Evolutionary conservation across 371 early-diverging fungal species (phyloP).

Genomic region (Umbelopsis sp.): DNA sequence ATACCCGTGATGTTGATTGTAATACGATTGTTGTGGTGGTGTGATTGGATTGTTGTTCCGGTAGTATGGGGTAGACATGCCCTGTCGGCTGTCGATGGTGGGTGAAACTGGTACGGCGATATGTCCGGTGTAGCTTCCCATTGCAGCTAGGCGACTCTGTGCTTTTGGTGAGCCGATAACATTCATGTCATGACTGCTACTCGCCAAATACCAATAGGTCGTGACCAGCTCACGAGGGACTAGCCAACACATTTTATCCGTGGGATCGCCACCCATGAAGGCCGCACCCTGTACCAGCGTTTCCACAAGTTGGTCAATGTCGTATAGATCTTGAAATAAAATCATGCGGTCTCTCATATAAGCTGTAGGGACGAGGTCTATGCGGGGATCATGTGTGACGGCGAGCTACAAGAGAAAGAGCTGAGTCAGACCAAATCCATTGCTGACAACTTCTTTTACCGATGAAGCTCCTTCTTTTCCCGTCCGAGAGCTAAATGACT

Average conservation of each 20-base stretch:
- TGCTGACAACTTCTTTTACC: background rate
- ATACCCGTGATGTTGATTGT: background rate
- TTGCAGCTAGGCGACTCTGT: slow-evolving; percentile 4
- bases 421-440: slow-evolving; percentile 7
- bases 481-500: background rate
- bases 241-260: slow-evolving; percentile 23
- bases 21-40: slow-evolving; percentile 3
- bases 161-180: slow-evolving; percentile 10
- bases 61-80: background rate
- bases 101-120: slow-evolving; percentile 2
- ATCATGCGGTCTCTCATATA: slow-evolving; percentile 44
- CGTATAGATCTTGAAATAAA: slow-evolving; percentile 28
- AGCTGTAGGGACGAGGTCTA: slow-evolving; percentile 40
- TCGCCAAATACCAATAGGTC: slow-evolving; percentile 6
- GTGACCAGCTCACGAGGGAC: slow-evolving; percentile 10
- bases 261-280: slow-evolving; percentile 61
- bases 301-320: slow-evolving; percentile 10
- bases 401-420: slow-evolving; percentile 17
- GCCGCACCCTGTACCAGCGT: slow-evolving; percentile 34
- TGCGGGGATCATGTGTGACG: slow-evolving; percentile 40
- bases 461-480: background rate
- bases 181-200: slow-evolving; percentile 9
- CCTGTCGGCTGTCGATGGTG: background rate
- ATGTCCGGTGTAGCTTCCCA: background rate
- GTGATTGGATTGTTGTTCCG: background rate